A percentile compares a stretch with the other conserved stretches of the same genome.
Conservation (phyloP, 768 basidiomycete species). For the Tulasnella calospora region DNA sequence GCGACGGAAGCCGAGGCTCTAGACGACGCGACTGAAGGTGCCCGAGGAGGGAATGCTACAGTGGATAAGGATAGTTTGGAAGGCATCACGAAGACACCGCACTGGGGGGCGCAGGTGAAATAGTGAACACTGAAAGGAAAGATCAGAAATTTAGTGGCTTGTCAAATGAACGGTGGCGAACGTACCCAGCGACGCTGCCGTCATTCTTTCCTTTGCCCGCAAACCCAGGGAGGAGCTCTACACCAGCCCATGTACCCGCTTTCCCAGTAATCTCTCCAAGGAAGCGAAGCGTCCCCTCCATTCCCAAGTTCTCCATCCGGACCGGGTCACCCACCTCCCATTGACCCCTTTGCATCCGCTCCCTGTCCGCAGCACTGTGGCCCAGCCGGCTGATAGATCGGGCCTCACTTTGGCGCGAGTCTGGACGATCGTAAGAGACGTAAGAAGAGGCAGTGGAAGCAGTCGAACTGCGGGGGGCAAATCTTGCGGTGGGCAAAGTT, state of each 20-base stretch:
- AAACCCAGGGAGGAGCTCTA: constrained; percentile 82
- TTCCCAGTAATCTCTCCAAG: constrained; percentile 86
- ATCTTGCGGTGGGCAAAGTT: constrained; percentile 29
- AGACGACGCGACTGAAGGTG: constrained; percentile 76
- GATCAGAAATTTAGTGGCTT: constrained; percentile 9
- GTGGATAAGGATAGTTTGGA: constrained; percentile 77
- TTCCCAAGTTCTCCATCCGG: constrained; percentile 79
- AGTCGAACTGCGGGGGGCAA: constrained; percentile 16
- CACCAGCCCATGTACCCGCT: constrained; percentile 86
- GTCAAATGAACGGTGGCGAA: constrained; percentile 24
- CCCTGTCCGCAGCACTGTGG: constrained; percentile 4
- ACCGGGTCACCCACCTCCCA: constrained; percentile 72
- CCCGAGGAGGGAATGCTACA: constrained; percentile 56
- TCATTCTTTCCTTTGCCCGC: constrained; percentile 93
- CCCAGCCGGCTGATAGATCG: constrained; percentile 28
- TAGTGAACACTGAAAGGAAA: constrained; percentile 59
- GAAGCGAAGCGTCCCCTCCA: constrained; percentile 77
- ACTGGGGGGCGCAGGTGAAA: constrained; percentile 76
- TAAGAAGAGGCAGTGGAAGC: constrained; percentile 19
- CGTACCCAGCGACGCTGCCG: constrained; percentile 83
- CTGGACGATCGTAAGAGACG: constrained; percentile 18
- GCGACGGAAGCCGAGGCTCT: constrained; percentile 45
- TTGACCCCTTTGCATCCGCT: constrained; percentile 21
- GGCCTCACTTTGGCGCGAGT: constrained; percentile 20
- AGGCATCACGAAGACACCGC: constrained; percentile 85